Percentiles rank a stretch among this genome's conserved stretches.
Conservation (phyloP, 169 alveolate species). For the Plasmodium knowlesi region DNA sequence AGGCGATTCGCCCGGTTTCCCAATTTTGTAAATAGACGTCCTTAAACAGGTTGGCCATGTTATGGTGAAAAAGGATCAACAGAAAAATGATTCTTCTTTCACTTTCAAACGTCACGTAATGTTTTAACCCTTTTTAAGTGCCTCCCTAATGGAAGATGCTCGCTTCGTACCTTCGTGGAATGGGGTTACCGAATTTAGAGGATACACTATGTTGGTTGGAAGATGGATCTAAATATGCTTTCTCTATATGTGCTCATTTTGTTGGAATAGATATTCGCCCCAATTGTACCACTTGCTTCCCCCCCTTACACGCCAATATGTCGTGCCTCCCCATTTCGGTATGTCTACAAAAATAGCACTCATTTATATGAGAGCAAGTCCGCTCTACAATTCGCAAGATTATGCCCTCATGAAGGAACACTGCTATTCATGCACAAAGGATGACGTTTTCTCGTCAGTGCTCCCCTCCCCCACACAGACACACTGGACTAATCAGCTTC, state of each 20-base stretch:
- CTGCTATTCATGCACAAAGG: too few relatives aligned
- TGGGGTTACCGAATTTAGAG: background rate
- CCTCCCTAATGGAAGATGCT: background rate
- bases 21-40: too few relatives aligned
- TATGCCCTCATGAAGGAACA: background rate
- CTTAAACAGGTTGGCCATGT: too few relatives aligned
- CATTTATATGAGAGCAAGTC: background rate
- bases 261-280: background rate
- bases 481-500: background rate
- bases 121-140: background rate
- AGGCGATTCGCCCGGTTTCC: background rate
- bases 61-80: background rate
- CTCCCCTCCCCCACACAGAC: background rate
- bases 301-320: background rate
- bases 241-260: background rate
- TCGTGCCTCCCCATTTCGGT: background rate
- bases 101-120: background rate
- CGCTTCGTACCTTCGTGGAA: background rate
- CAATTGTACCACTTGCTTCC: background rate
- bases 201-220: background rate
- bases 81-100: background rate
- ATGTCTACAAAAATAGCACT: background rate
- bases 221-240: background rate
- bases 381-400: background rate
- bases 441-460: too few relatives aligned